Evolutionary conservation across 2,329 filamentous ascomycete genomes (phyloP).

Genomic region (Colletotrichum sp.): DNA sequence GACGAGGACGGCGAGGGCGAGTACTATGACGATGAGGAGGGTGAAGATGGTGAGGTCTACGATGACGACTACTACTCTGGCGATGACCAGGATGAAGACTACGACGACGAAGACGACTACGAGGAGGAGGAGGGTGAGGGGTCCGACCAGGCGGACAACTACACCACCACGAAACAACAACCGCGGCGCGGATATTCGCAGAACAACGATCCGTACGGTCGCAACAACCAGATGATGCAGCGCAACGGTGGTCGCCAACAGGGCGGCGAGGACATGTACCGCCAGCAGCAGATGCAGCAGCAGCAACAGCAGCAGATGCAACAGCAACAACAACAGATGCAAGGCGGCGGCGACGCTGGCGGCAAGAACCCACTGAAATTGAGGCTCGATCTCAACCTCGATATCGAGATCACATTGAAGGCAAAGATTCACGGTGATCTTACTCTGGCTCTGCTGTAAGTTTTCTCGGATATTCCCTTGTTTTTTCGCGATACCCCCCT

Average conservation of each 20-base stretch:
- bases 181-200: not conserved
- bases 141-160: constrained; percentile 5
- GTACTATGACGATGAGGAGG: constrained; percentile 11
- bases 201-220: not conserved
- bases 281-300: constrained; percentile 26
- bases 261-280: constrained; percentile 13
- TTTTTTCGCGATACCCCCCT: not conserved
- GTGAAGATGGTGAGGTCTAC: constrained; percentile 1
- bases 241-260: constrained; percentile 2
- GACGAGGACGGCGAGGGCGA: constrained; percentile 7
- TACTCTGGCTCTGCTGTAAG: constrained; percentile 74
- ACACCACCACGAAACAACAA: constrained; percentile 5
- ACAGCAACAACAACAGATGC: constrained; percentile 23
- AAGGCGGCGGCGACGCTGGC: constrained; percentile 25
- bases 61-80: constrained; percentile 22
- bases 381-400: constrained; percentile 68
- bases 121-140: constrained; percentile 11
- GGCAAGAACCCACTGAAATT: constrained; percentile 27
- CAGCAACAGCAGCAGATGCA: constrained; percentile 27
- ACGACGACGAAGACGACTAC: constrained; percentile 28
- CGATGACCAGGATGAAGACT: constrained; percentile 21
- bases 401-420: constrained; percentile 81
- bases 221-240: constrained; percentile 6
- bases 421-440: constrained; percentile 81
- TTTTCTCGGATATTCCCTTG: constrained; percentile 4